Conservation (phyloP, 306 rosid genomes). For the Crotalaria pallida region DNA sequence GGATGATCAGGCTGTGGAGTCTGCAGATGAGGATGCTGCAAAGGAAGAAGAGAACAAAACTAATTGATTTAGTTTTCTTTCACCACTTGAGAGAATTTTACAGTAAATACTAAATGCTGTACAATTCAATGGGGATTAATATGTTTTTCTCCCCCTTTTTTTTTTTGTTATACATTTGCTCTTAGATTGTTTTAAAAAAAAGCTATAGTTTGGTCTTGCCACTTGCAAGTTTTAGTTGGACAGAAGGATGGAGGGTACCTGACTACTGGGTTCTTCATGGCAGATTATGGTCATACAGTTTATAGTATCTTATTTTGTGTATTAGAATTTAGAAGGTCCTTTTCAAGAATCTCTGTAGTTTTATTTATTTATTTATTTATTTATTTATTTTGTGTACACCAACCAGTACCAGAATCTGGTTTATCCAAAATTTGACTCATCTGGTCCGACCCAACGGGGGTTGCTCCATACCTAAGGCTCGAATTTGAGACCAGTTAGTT, state of each 20-base stretch:
- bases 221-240: conserved; percentile 17
- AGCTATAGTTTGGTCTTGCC: conserved; percentile 11
- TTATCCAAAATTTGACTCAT: too few relatives aligned
- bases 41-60: conserved; percentile 90
- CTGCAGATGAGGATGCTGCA: conserved; percentile 22
- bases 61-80: conserved; percentile 50
- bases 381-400: too few relatives aligned
- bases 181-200: conserved; percentile 18
- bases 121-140: conserved; percentile 22
- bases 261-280: neutral
- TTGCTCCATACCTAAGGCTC: too few relatives aligned
- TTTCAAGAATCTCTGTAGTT: neutral
- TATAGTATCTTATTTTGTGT: neutral
- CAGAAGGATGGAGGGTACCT: conserved; percentile 11
- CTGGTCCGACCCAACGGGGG: too few relatives aligned
- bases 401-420: too few relatives aligned
- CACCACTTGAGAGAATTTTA: conserved; percentile 9
- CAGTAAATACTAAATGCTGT: conserved; percentile 6
- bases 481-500: too few relatives aligned
- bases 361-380: too few relatives aligned
- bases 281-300: neutral
- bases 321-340: conserved; percentile 6
- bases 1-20: too few relatives aligned
- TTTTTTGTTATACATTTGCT: conserved; percentile 23
- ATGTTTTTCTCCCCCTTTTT: conserved; percentile 24